phyloP scores from a whole-genome alignment of 2,329 filamentous ascomycete genomes.

The Pseudogymnoascus sp. region DNA sequence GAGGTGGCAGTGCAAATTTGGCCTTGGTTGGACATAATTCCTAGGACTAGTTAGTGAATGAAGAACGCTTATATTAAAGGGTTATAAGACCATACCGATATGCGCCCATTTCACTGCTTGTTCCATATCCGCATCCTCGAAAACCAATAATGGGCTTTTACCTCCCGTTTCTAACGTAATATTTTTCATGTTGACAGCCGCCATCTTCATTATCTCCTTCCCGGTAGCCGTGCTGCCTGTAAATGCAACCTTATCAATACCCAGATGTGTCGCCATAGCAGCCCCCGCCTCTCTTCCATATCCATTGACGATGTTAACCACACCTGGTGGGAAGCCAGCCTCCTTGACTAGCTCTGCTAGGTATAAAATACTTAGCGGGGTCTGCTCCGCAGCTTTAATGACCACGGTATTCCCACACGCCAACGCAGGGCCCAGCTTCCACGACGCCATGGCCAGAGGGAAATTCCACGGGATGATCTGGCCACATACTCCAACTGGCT shows the following conservation, averaged over 20 bases:
- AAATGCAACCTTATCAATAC: conserved; percentile 59
- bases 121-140: conserved; percentile 53
- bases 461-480: conserved; percentile 71
- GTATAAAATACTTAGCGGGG: conserved; percentile 48
- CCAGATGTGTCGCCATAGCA: conserved; percentile 53
- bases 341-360: conserved; percentile 49
- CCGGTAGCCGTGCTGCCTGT: conserved; percentile 56
- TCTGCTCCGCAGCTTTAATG: conserved; percentile 55
- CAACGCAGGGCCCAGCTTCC: conserved; percentile 59
- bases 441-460: conserved; percentile 55
- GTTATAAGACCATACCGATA: conserved; percentile 25
- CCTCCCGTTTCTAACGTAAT: conserved; percentile 55
- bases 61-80: not conserved
- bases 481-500: conserved; percentile 60
- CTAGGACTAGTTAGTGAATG: not conserved
- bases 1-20: conserved; percentile 51
- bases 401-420: conserved; percentile 52
- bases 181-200: conserved; percentile 56
- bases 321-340: conserved; percentile 57
- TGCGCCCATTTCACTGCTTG: conserved; percentile 57
- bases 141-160: conserved; percentile 56
- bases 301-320: conserved; percentile 56
- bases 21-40: conserved; percentile 35
- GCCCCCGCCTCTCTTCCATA: conserved; percentile 61
- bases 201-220: conserved; percentile 56